phyloP scores from a whole-genome alignment of 1,284 basidiomycete genomes.

The Gastroboletus turbinatus region DNA sequence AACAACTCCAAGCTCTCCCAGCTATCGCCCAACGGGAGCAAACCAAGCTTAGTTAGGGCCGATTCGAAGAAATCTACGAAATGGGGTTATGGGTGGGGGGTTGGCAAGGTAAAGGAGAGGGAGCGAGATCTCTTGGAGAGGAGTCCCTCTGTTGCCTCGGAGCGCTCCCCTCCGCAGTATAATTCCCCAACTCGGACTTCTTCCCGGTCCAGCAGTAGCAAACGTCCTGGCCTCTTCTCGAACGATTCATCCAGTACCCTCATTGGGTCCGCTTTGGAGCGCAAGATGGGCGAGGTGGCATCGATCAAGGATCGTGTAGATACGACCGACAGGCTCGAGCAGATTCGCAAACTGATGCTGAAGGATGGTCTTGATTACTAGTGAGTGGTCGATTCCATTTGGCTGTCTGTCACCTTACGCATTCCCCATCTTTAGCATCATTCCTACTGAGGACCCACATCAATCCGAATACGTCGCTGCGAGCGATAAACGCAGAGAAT shows the following conservation, averaged over 20 bases:
- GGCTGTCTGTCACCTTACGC: constrained; percentile 5
- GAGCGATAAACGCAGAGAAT: constrained; percentile 81
- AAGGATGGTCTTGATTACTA: constrained; percentile 84
- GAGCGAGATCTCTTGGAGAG: constrained; percentile 43
- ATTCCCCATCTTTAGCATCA: constrained; percentile 42
- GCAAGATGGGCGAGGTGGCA: constrained; percentile 66
- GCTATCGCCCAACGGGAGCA: constrained; percentile 35
- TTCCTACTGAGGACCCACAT: constrained; percentile 88
- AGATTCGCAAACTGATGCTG: constrained; percentile 67
- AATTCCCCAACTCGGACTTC: constrained; percentile 39
- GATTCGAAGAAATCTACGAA: constrained; percentile 52
- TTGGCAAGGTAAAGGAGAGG: constrained; percentile 58
- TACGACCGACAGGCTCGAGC: constrained; percentile 60
- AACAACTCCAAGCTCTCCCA: constrained; percentile 29
- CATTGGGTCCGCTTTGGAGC: constrained; percentile 64
- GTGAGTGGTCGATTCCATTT: constrained; percentile 48
- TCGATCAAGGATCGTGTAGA: constrained; percentile 53
- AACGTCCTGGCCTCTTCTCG: constrained; percentile 48
- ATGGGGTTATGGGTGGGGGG: constrained; percentile 70
- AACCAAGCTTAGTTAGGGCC: constrained; percentile 44
- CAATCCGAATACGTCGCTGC: constrained; percentile 84
- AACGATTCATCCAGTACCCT: constrained; percentile 70
- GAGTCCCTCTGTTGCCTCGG: constrained; percentile 41
- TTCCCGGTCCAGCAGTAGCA: constrained; percentile 40
- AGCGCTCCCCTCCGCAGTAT: constrained; percentile 38